Percentiles rank a stretch among this genome's conserved stretches.
Conservation (phyloP, 148 eudicot genomes). For the Cornus florida region DNA sequence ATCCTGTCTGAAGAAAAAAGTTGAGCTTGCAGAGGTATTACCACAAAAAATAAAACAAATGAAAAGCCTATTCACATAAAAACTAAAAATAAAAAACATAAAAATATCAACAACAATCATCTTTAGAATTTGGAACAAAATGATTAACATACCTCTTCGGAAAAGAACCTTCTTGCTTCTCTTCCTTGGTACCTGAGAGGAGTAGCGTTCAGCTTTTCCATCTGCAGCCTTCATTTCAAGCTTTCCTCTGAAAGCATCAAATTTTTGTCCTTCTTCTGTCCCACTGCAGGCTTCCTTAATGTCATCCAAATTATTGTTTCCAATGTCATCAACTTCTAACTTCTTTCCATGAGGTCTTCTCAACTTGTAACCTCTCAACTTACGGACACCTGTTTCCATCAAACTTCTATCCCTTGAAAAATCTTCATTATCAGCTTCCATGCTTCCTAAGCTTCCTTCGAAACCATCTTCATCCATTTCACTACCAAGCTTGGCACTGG, state of each 20-base stretch:
- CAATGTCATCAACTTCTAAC: conserved; percentile 42
- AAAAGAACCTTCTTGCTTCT: conserved; percentile 86
- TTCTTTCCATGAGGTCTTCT: conserved; percentile 53
- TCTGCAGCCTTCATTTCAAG: conserved; percentile 45
- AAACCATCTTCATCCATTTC: conserved; percentile 67
- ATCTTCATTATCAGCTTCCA: conserved; percentile 73
- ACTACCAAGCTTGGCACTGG: conserved; percentile 50
- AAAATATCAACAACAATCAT: background rate
- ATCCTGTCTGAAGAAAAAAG: background rate
- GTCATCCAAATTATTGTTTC: conserved; percentile 63
- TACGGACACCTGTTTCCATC: conserved; percentile 33
- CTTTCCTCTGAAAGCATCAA: conserved; percentile 44
- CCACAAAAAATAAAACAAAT: background rate
- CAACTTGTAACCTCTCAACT: conserved; percentile 33
- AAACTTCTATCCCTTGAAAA: conserved; percentile 38
- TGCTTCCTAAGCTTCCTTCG: conserved; percentile 76
- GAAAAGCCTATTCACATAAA: background rate
- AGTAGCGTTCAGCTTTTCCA: conserved; percentile 36
- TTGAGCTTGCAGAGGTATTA: background rate
- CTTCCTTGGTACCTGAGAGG: conserved; percentile 65
- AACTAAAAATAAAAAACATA: background rate
- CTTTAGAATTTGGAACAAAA: conserved; percentile 6
- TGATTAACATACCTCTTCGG: conserved; percentile 54
- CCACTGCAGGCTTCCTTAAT: conserved; percentile 92
- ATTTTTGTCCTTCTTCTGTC: conserved; percentile 82